phyloP scores from a whole-genome alignment of 768 basidiomycete species.

The Dioszegia hungarica region DNA sequence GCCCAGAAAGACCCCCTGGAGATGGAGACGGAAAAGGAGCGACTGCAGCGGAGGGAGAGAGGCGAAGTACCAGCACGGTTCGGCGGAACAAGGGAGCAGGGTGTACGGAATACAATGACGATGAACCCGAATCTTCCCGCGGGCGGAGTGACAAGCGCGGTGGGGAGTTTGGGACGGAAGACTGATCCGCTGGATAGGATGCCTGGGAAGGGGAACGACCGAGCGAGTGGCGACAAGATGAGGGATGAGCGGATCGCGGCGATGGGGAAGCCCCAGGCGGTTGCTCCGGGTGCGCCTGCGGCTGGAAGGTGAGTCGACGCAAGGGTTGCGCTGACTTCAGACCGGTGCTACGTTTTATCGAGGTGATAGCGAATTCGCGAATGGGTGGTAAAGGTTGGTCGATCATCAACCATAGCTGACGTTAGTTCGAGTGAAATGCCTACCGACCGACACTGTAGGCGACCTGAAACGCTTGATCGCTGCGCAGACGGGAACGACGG shows the following conservation, averaged over 20 bases:
- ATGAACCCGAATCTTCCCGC: constrained; percentile 14
- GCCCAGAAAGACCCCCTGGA: constrained; percentile 39
- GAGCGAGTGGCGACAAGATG: constrained; percentile 7
- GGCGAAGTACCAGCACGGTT: constrained; percentile 41
- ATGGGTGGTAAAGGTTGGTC: constrained; percentile 79
- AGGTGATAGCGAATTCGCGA: constrained; percentile 95
- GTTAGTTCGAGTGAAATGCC: constrained; percentile 87
- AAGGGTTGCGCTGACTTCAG: background rate
- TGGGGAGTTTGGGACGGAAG: constrained; percentile 31
- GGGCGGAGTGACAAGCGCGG: background rate
- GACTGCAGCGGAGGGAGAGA: constrained; percentile 29
- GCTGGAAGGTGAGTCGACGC: constrained; percentile 13
- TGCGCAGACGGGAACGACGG: constrained; percentile 87
- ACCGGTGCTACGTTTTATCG: constrained; percentile 20
- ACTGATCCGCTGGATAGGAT: constrained; percentile 36
- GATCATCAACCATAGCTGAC: background rate
- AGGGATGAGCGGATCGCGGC: constrained; percentile 17
- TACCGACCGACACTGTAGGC: constrained; percentile 87
- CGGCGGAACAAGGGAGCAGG: constrained; percentile 40
- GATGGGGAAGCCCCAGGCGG: constrained; percentile 16
- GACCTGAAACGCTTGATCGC: constrained; percentile 96
- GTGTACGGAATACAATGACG: constrained; percentile 41
- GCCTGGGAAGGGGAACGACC: constrained; percentile 13
- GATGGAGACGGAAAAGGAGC: constrained; percentile 22
- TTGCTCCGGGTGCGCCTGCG: constrained; percentile 12